A percentile compares a stretch with the other conserved stretches of the same genome.
These are phyloP conservation scores for Trypanosoma theileri DNA, from an alignment of 208 protist genomes.

Conservation along the genomic window DNA sequence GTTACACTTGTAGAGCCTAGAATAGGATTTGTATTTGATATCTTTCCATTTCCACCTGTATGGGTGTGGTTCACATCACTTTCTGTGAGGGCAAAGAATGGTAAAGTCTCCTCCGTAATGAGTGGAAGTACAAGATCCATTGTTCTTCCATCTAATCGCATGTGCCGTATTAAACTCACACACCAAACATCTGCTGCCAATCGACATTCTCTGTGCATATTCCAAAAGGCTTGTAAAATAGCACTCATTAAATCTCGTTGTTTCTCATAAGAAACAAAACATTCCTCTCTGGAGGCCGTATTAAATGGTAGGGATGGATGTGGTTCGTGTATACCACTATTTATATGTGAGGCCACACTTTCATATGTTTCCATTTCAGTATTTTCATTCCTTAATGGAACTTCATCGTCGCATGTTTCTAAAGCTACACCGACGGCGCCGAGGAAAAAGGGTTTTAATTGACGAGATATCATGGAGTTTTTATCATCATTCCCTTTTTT, in stretches of 20 bases:
- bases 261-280: background rate
- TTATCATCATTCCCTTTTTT: background rate
- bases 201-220: conserved; percentile 33
- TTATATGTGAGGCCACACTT: background rate
- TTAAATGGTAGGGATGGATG: background rate
- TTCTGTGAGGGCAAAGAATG: conserved; percentile 20
- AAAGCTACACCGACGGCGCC: conserved; percentile 26
- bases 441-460: conserved; percentile 23
- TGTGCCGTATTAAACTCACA: conserved; percentile 30
- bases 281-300: background rate
- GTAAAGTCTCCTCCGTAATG: conserved; percentile 22
- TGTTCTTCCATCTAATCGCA: conserved; percentile 31
- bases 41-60: too few relatives aligned
- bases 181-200: conserved; percentile 37
- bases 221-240: conserved; percentile 44
- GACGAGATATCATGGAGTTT: background rate
- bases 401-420: conserved; percentile 15
- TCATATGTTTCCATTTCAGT: background rate
- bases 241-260: conserved; percentile 13
- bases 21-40: too few relatives aligned
- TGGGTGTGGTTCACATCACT: background rate
- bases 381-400: background rate
- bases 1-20: too few relatives aligned
- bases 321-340: background rate
- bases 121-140: conserved; percentile 23